A percentile compares a stretch with the other conserved stretches of the same genome.
These are phyloP conservation scores for Colletotrichum chrysophilum DNA, from an alignment of 2,329 filamentous ascomycete genomes.

Conservation along the genomic window DNA sequence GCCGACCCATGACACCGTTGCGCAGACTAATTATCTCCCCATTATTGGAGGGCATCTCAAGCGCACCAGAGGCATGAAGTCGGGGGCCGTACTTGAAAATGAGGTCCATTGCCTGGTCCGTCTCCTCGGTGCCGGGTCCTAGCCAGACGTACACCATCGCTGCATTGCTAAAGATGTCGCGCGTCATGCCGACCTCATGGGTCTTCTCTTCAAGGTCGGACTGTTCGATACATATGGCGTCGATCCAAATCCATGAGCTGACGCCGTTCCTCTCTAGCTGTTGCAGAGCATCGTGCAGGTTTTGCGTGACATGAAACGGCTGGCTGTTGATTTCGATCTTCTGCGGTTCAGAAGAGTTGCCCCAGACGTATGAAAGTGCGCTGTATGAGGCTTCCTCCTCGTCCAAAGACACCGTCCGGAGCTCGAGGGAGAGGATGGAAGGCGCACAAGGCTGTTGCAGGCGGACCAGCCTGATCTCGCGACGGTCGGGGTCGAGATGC, in stretches of 20 bases:
- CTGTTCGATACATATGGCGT: conserved; percentile 27
- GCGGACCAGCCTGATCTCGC: conserved; percentile 23
- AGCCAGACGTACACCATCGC: conserved; percentile 25
- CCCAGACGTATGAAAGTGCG: conserved; percentile 28
- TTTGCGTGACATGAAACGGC: neutral
- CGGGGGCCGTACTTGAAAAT: neutral
- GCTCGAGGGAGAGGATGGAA: neutral
- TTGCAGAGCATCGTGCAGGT: neutral
- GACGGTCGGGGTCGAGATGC: neutral
- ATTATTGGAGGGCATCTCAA: neutral
- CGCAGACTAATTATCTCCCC: conserved; percentile 15
- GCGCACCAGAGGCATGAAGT: neutral
- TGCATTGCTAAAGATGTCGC: conserved; percentile 19
- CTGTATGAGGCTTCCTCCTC: conserved; percentile 1
- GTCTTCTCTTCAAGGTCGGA: conserved; percentile 21
- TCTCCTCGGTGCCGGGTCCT: neutral
- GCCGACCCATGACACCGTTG: neutral
- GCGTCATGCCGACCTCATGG: conserved; percentile 24
- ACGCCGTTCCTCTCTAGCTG: conserved; percentile 1
- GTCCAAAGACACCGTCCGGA: conserved; percentile 5
- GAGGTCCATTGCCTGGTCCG: neutral
- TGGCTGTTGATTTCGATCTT: conserved; percentile 1
- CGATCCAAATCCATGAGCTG: conserved; percentile 24
- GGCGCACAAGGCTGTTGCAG: neutral
- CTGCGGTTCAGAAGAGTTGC: neutral